phyloP scores from a whole-genome alignment of 139 green algal genomes.

The Desmodesmus armatus region DNA sequence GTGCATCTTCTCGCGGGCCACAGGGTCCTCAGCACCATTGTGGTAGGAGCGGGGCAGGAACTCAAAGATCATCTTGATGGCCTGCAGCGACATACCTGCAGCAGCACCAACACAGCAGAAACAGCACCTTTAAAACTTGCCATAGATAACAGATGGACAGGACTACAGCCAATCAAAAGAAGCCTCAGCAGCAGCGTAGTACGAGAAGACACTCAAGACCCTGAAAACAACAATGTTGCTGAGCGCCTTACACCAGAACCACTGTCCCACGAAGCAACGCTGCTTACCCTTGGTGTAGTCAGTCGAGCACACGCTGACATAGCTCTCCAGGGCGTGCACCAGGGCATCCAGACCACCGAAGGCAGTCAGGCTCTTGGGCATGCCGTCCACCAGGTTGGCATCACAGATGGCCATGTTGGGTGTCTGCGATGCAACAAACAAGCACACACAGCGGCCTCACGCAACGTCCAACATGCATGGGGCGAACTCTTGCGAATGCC shows the following conservation, averaged over 20 bases:
- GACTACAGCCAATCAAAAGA: too few species aligned
- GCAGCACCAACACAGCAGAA: neutral
- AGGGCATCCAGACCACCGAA: slow-evolving; percentile 77
- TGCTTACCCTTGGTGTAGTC: slow-evolving; percentile 68
- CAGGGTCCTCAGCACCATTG: slow-evolving; percentile 62
- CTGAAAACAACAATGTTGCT: neutral
- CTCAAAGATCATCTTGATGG: slow-evolving; percentile 69
- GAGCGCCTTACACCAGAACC: neutral
- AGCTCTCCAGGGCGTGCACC: slow-evolving; percentile 78
- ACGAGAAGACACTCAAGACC: too few species aligned
- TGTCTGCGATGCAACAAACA: too few species aligned
- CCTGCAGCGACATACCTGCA: slow-evolving; percentile 65
- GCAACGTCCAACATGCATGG: too few species aligned
- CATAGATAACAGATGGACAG: too few species aligned
- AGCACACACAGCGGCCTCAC: too few species aligned
- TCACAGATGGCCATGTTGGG: slow-evolving; percentile 61
- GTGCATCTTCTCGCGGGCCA: slow-evolving; percentile 79
- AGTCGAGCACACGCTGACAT: slow-evolving; percentile 71
- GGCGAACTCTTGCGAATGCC: too few species aligned
- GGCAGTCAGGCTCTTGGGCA: slow-evolving; percentile 74
- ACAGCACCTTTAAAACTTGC: too few species aligned
- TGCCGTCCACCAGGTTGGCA: slow-evolving; percentile 64
- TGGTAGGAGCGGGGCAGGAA: slow-evolving; percentile 66
- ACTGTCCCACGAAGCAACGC: too few species aligned
- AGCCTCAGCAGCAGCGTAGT: neutral